Base-by-base conservation (phyloP, 164 flowering plant species). In the Annona squamosa region DNA sequence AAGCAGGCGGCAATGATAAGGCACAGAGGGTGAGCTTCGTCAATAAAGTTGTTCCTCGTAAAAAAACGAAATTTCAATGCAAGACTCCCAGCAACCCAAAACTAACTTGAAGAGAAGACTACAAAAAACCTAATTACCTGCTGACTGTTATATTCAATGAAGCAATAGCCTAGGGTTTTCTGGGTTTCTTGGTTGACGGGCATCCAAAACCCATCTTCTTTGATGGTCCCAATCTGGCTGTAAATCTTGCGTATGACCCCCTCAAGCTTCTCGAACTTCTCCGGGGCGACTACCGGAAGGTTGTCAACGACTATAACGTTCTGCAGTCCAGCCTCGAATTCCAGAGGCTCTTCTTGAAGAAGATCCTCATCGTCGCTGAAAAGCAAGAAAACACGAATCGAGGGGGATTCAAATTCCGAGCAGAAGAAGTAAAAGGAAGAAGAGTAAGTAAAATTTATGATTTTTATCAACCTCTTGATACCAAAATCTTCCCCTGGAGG, bases 151-250 rank as follows among this genome's bases (percentile, higher is more conserved):
- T 76, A 95, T 79, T 90, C 99, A 63, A 95, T 89, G 81, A 89
- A 93, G 81, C 97, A 89, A 59, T 86, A 95, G 4, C 99, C 99
- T 1, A 83, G 74, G 1, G 97, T 87, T 75, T 87, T 89, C 72
- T 81, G 61, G 1, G 90, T 88, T 0, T 83, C 87, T 4, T 88
- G 79, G 77, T 87, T 88, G 42, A 87, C 76, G 7, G 99, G 98
- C 97, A 95, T 91, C 93, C 88, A 91, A 17, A 93, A 80, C 0
- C 96, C 99, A 78, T 85, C 86, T 63, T 92, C 98, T 76, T 84
- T 92, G 5, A 94, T 92, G 0, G 78, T 80, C 10, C 98, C 98
- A 73, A 91, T 87, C 79, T 92, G 97, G 57, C 91, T 81, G 70
- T 86, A 95, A 6, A 95, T 93, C 78, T 93, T 95, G 1, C 90